Percentiles rank a stretch among this genome's conserved stretches.
phyloP scores from a whole-genome alignment of 768 basidiomycete genomes.

The Lactarius indigo region DNA sequence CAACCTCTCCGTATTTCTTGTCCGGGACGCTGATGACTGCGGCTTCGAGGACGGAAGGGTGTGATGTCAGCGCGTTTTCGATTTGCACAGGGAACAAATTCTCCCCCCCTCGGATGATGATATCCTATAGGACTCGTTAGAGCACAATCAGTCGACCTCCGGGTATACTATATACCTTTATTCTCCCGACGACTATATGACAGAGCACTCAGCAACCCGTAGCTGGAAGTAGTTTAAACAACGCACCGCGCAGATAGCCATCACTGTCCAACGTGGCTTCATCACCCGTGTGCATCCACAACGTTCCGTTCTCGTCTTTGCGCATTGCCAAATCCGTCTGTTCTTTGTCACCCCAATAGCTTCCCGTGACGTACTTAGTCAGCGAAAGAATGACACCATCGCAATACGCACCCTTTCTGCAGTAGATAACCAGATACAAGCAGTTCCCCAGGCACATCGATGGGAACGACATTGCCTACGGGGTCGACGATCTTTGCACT shows the following conservation, averaged over 20 bases:
- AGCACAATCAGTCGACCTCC: neutral
- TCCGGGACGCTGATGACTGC: conserved; percentile 74
- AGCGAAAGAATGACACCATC: neutral
- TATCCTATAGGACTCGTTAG: conserved; percentile 45
- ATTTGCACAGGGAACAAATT: conserved; percentile 85
- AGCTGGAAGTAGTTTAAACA: neutral
- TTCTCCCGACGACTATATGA: conserved; percentile 68
- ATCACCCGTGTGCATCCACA: conserved; percentile 87
- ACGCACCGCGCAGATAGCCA: conserved; percentile 69
- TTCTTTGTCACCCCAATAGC: conserved; percentile 73
- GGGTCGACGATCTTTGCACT: conserved; percentile 66
- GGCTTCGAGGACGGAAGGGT: conserved; percentile 61
- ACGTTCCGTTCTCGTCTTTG: conserved; percentile 45
- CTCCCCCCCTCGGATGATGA: conserved; percentile 87
- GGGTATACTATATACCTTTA: conserved; percentile 51
- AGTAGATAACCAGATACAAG: conserved; percentile 72
- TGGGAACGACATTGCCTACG: conserved; percentile 60
- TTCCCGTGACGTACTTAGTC: conserved; percentile 30
- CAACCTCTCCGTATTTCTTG: conserved; percentile 66
- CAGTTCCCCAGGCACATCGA: conserved; percentile 72
- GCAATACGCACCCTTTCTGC: conserved; percentile 63
- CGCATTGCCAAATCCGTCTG: conserved; percentile 63
- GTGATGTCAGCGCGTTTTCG: conserved; percentile 63
- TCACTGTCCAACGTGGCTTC: conserved; percentile 78
- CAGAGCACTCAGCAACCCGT: neutral